Conservation (phyloP, 176 grass and related monocot genomes). For the Cenchrus purpureus region DNA sequence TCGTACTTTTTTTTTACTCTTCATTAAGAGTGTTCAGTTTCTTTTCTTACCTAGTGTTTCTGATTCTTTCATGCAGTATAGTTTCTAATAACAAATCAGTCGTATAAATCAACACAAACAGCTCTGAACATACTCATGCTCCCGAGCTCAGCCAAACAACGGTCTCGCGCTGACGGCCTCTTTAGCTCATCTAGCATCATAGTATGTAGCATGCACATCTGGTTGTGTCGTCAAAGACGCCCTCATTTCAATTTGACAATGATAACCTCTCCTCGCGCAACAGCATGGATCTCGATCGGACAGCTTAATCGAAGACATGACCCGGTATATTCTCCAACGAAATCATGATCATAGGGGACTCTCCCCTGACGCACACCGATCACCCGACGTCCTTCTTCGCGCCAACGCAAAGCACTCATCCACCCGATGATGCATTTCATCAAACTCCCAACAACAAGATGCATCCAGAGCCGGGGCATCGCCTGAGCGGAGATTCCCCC, state of each 20-base stretch:
- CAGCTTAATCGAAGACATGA: background rate
- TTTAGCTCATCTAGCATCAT: background rate
- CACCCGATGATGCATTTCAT: slow-evolving; percentile 13
- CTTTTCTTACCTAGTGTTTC: too few relatives aligned
- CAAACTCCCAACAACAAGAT: background rate
- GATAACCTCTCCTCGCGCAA: background rate
- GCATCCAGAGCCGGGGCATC: background rate
- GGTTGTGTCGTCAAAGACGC: background rate
- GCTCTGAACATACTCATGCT: too few relatives aligned
- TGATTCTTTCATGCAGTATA: too few relatives aligned
- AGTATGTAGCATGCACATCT: background rate
- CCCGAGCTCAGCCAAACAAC: too few relatives aligned
- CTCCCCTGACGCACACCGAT: slow-evolving; percentile 17
- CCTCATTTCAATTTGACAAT: background rate
- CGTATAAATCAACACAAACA: too few relatives aligned
- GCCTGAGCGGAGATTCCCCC: slow-evolving; percentile 30
- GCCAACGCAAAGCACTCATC: slow-evolving; percentile 41
- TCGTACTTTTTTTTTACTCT: too few relatives aligned
- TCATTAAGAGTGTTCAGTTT: too few relatives aligned
- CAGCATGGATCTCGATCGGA: background rate
- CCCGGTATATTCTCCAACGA: background rate
- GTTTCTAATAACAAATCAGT: too few relatives aligned
- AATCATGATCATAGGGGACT: background rate
- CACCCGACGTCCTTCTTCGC: slow-evolving; percentile 46
- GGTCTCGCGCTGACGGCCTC: background rate